Conservation (phyloP, 345 rosid species). For the Hibiscus tridactylites region DNA sequence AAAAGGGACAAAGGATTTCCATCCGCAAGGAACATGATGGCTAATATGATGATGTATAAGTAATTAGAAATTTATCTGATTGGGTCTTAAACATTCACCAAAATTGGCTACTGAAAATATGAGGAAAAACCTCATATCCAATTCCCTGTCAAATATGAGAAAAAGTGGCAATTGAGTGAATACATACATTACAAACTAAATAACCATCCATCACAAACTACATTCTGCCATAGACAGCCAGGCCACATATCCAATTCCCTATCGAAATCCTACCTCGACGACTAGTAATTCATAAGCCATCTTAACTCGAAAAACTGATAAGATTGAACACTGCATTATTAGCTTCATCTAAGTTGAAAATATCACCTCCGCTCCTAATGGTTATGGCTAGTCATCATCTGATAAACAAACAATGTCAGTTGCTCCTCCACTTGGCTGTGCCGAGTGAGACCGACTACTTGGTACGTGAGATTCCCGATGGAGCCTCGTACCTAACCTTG, state of each 20-base stretch:
- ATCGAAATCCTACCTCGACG: too few species aligned
- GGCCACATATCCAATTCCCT: background rate
- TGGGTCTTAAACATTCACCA: too few species aligned
- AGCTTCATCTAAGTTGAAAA: background rate
- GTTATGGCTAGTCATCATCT: slow-evolving; percentile 43
- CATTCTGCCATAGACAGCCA: background rate
- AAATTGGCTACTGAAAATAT: too few species aligned
- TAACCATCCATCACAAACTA: background rate
- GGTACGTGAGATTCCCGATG: slow-evolving; percentile 8
- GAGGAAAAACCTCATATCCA: too few species aligned
- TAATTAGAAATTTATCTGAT: too few species aligned
- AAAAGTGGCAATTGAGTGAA: background rate
- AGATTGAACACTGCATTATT: background rate
- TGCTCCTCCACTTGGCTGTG: slow-evolving; percentile 8
- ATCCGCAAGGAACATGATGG: too few species aligned
- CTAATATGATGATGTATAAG: too few species aligned
- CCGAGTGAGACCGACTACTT: slow-evolving; percentile 1
- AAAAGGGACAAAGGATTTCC: too few species aligned
- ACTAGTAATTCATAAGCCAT: background rate
- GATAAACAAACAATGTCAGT: slow-evolving; percentile 46
- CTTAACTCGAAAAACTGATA: background rate
- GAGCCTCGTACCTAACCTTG: background rate
- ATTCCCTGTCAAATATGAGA: too few species aligned
- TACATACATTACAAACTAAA: background rate
- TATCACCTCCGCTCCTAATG: background rate